Evolutionary conservation across 75 land plant species (phyloP).

Genomic region (Azolla pinnata): DNA sequence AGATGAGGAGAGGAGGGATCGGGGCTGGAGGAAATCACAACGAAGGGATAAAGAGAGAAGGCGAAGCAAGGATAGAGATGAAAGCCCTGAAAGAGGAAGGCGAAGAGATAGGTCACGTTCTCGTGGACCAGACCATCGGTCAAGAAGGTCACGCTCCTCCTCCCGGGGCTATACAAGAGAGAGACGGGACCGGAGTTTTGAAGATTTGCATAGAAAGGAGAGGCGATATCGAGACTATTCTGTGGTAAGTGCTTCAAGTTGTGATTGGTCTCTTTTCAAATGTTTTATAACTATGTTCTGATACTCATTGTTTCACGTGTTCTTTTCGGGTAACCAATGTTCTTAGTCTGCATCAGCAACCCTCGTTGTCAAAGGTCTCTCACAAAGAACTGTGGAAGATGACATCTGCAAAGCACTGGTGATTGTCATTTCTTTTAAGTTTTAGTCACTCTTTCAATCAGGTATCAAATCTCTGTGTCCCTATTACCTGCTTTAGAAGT

Average conservation of each 20-base stretch:
- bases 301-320: no score
- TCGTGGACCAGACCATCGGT: neutral
- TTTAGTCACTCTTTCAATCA: no score
- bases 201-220: constrained; percentile 17
- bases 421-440: constrained; percentile 3
- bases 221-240: constrained; percentile 7
- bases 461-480: neutral
- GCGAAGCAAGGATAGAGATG: constrained; percentile 27
- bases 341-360: constrained; percentile 40
- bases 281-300: no score
- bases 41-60: constrained; percentile 16
- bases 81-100: constrained; percentile 25
- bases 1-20: constrained; percentile 20
- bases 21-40: constrained; percentile 12
- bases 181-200: constrained; percentile 21
- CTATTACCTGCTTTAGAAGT: neutral
- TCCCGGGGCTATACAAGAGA: constrained; percentile 17
- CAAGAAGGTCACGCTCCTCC: constrained; percentile 8
- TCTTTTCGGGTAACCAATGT: no score
- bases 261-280: no score
- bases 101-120: constrained; percentile 19
- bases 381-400: constrained; percentile 38
- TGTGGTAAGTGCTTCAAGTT: neutral
- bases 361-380: constrained; percentile 43
- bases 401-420: constrained; percentile 37